phyloP scores from a whole-genome alignment of 192 early-diverging fungal genomes.

The Pecoramyces ruminantium region DNA sequence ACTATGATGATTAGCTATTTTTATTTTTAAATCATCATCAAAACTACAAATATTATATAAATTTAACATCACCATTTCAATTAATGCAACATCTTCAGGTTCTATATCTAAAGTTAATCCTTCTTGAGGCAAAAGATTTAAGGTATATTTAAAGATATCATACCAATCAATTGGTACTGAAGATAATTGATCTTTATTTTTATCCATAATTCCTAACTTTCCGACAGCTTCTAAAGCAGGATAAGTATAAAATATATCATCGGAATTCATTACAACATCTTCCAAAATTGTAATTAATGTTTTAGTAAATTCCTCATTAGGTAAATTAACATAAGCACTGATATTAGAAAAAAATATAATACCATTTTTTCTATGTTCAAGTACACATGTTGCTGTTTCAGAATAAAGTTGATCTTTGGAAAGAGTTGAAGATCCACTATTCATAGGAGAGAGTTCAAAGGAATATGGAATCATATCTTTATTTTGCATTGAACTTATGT shows the following conservation, averaged over 20 bases:
- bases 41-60: background rate
- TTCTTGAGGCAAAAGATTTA: background rate
- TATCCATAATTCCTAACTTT: background rate
- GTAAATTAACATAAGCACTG: background rate
- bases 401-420: background rate
- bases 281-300: background rate
- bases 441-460: background rate
- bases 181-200: background rate
- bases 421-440: background rate
- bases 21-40: background rate
- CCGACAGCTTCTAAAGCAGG: background rate
- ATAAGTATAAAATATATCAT: background rate
- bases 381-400: background rate
- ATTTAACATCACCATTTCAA: background rate
- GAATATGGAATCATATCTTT: background rate
- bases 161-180: background rate
- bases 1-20: background rate
- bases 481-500: too few species aligned
- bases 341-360: background rate
- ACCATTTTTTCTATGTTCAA: background rate
- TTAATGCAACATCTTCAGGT: background rate
- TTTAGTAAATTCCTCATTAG: background rate
- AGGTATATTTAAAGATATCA: background rate
- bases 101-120: background rate
- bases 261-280: background rate